Percentiles rank a stretch among this genome's conserved stretches.
Conservation (phyloP, 257 asterid species). For the Nyctanthes arbortristis region DNA sequence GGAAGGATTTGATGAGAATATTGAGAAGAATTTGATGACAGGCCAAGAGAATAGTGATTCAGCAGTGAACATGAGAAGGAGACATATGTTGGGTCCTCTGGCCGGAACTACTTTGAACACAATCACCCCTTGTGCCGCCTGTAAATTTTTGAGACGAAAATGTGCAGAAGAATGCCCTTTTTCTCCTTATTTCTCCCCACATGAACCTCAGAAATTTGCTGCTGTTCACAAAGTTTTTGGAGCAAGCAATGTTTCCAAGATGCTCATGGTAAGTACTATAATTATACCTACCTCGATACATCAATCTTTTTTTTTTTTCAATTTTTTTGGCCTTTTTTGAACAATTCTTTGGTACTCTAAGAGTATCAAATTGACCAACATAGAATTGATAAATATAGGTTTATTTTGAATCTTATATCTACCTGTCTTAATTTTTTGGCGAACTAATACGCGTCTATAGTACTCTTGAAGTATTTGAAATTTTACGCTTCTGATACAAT, state of each 20-base stretch:
- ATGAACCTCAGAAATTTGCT: conserved; percentile 86
- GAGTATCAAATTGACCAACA: too few relatives aligned
- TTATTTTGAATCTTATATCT: too few relatives aligned
- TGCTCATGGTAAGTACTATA: conserved; percentile 60
- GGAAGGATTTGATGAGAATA: conserved; percentile 78
- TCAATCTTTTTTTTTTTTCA: not conserved
- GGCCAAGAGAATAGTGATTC: conserved; percentile 40
- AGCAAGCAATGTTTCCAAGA: conserved; percentile 96
- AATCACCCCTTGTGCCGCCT: conserved; percentile 90
- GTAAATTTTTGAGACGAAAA: conserved; percentile 81
- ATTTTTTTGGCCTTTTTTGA: not conserved
- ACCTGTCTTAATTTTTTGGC: too few relatives aligned
- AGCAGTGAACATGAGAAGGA: conserved; percentile 58
- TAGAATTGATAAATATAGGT: too few relatives aligned
- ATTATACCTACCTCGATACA: not conserved
- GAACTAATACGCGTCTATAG: too few relatives aligned
- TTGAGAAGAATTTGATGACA: conserved; percentile 64
- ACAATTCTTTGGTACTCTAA: not conserved
- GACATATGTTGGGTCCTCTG: conserved; percentile 64
- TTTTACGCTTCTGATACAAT: too few relatives aligned
- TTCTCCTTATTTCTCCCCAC: conserved; percentile 90
- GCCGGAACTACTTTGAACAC: conserved; percentile 67
- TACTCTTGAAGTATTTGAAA: too few relatives aligned
- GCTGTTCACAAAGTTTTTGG: conserved; percentile 95
- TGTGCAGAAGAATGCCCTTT: conserved; percentile 95